phyloP scores from a whole-genome alignment of 2,329 filamentous ascomycete species.

The Biscogniauxia mediterranea region DNA sequence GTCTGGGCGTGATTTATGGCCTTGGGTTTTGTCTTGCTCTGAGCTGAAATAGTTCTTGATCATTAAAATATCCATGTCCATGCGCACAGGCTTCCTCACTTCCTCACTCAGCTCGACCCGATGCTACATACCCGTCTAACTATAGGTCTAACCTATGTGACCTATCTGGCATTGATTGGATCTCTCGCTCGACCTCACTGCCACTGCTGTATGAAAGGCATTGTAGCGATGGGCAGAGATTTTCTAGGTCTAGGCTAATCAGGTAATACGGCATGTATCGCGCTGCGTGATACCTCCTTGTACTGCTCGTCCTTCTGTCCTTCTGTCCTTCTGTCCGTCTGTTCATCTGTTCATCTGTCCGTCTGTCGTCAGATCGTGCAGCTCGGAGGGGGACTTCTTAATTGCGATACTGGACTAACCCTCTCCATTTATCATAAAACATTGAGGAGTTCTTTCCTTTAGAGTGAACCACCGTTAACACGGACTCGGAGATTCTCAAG shows the following conservation, averaged over 20 bases:
- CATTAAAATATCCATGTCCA: neutral
- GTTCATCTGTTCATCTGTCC: constrained; percentile 31
- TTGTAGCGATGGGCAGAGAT: constrained; percentile 41
- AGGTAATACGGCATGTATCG: constrained; percentile 48
- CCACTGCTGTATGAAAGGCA: constrained; percentile 45
- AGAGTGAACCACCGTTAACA: too few species aligned
- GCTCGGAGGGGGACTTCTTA: constrained; percentile 43
- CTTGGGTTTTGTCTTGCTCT: neutral
- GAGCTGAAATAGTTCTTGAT: neutral
- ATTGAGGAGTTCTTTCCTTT: too few species aligned
- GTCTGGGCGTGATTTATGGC: too few species aligned
- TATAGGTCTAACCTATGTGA: constrained; percentile 43
- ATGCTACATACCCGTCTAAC: constrained; percentile 43
- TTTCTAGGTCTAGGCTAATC: constrained; percentile 45
- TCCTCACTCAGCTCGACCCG: constrained; percentile 42
- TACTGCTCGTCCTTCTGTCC: too few species aligned
- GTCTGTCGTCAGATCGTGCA: constrained; percentile 45
- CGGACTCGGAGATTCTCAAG: too few species aligned
- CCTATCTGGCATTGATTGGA: too few species aligned
- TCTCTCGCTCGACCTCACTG: constrained; percentile 26
- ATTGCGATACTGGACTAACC: too few species aligned
- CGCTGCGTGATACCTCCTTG: constrained; percentile 40
- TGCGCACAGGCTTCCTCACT: constrained; percentile 14
- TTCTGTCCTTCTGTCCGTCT: constrained; percentile 30
- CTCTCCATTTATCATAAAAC: constrained; percentile 28